Evolutionary conservation across 2,329 filamentous ascomycete species (phyloP).

Genomic region (Trichophyton mentagrophytes): DNA sequence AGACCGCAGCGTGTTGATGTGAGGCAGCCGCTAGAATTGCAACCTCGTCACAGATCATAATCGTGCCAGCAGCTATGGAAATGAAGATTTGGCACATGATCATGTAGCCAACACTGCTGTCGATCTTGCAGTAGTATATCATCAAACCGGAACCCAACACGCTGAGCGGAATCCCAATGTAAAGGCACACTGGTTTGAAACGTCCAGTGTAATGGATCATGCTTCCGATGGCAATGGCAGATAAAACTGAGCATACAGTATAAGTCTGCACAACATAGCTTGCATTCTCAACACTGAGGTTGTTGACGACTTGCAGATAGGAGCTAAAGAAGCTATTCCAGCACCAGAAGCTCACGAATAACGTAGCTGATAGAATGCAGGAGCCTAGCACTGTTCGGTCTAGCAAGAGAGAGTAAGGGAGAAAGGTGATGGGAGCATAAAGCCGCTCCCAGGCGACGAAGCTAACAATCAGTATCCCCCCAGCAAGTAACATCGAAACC

Average conservation of each 20-base stretch:
- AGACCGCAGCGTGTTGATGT: conserved; percentile 39
- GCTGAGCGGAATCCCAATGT: conserved; percentile 39
- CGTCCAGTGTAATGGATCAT: conserved; percentile 36
- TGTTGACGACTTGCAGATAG: conserved; percentile 42
- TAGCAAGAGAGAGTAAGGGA: conserved; percentile 43
- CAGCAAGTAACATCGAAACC: conserved; percentile 41
- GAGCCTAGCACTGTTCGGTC: conserved; percentile 38
- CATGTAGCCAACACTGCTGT: conserved; percentile 36
- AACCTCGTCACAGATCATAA: conserved; percentile 42
- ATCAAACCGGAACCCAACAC: conserved; percentile 40
- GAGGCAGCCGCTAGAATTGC: conserved; percentile 42
- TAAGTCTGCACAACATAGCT: conserved; percentile 35
- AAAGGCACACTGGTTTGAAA: conserved; percentile 39
- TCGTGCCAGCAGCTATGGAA: conserved; percentile 38
- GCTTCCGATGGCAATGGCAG: neutral
- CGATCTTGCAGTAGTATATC: conserved; percentile 40
- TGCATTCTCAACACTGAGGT: conserved; percentile 28
- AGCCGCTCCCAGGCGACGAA: conserved; percentile 44
- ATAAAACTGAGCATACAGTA: conserved; percentile 34
- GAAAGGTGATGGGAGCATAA: conserved; percentile 37
- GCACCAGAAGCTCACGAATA: conserved; percentile 29
- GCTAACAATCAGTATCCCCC: conserved; percentile 38
- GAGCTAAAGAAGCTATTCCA: conserved; percentile 42
- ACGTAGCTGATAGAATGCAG: conserved; percentile 31
- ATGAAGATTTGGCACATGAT: conserved; percentile 43